phyloP scores from a whole-genome alignment of 768 basidiomycete genomes.

The Kwoniella sp. region DNA sequence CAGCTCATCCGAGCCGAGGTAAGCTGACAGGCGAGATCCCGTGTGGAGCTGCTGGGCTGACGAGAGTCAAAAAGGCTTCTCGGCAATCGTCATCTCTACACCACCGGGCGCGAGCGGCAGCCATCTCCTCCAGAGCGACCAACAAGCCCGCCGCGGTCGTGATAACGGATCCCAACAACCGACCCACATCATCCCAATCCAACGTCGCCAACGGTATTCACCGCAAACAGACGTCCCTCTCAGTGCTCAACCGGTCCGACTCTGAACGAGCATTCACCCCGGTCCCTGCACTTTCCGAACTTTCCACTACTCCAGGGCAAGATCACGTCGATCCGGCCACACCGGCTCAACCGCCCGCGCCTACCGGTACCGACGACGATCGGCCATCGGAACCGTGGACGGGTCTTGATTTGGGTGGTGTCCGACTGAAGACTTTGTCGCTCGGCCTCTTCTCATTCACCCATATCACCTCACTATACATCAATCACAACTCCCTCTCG shows the following conservation, averaged over 20 bases:
- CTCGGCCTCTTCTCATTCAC: constrained; percentile 72
- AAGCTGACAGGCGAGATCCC: too few species aligned
- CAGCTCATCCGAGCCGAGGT: constrained; percentile 91
- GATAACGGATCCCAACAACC: constrained; percentile 79
- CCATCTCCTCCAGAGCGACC: constrained; percentile 82
- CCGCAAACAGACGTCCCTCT: constrained; percentile 37
- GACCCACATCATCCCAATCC: constrained; percentile 46
- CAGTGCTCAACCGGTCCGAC: constrained; percentile 43
- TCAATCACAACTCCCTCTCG: constrained; percentile 86
- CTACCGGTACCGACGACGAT: constrained; percentile 62
- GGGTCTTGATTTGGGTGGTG: constrained; percentile 92
- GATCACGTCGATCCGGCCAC: constrained; percentile 71
- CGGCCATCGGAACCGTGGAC: constrained; percentile 61
- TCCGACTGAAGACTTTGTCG: constrained; percentile 85
- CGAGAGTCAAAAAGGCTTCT: too few species aligned
- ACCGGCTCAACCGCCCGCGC: constrained; percentile 54
- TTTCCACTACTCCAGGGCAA: constrained; percentile 58
- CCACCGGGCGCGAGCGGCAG: constrained; percentile 90
- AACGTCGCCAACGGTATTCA: constrained; percentile 32
- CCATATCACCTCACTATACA: constrained; percentile 90
- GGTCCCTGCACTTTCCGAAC: constrained; percentile 32
- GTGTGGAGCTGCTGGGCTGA: too few species aligned
- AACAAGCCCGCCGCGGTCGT: constrained; percentile 76
- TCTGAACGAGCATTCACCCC: constrained; percentile 36
- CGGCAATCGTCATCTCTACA: constrained; percentile 82